Evolutionary conservation across 768 basidiomycete genomes (phyloP), one percentile per base, ranked within the genome.

Genomic region (Mycena indigotica): DNA sequence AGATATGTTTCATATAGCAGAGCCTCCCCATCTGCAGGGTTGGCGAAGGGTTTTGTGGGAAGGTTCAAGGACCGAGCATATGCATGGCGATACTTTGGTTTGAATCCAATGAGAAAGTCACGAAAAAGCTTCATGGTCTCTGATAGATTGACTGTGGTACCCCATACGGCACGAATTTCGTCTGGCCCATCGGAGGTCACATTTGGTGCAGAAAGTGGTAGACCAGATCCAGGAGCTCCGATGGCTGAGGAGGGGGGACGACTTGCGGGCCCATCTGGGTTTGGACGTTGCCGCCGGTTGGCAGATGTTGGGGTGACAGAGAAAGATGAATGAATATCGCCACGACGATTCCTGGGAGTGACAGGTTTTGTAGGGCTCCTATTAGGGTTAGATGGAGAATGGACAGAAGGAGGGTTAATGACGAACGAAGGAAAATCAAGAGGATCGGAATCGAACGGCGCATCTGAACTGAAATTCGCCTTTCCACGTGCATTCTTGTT

Each of bases 111-210:
- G 55, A 99, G 74, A 71, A 98, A 98, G 32, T 90, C 87, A 51
- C 86, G 84, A 76, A 98, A 98, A 19, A 88, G 73, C 66, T 87
- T 88, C 91, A 98, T 97, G 13, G 91, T 89, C 70, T 96, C 91
- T 3, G 86, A 82, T 25, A 99, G 80, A 63, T 92, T 91, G 66
- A 99, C 95, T 1, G 93, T 95, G 0, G 97, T 99, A 28, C 97
- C 97, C 96, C 97, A 99, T 59, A 99, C 93, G 23, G 93, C 94
- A 53, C 91, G 83, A 50, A 93, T 89, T 63, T 91, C 91, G 55
- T 91, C 91, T 0, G 88, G 88, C 53, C 88, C 87, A 58, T 88
- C 90, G 13, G 83, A 84, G 15, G 83, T 84, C 1, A 70, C 79
- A 26, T 77, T 81, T 16, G 81, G 85, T 5, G 80, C 89, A 52